Conservation (phyloP, 192 early-diverging fungal species). For the Neocallimastix lanati region DNA sequence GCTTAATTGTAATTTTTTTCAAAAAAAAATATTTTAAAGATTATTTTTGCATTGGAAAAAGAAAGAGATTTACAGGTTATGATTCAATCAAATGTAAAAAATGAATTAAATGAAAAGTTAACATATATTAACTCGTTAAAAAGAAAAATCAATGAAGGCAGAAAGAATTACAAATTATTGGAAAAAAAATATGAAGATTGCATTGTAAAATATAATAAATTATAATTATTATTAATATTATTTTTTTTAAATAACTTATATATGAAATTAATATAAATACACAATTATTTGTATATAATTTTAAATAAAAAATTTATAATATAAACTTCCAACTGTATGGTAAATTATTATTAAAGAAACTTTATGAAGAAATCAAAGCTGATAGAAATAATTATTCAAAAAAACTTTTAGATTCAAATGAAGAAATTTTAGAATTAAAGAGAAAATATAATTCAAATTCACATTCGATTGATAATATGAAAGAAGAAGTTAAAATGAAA, state of each 20-base stretch:
- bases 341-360: too few species aligned
- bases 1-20: too few species aligned
- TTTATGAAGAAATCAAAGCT: slow-evolving; percentile 39
- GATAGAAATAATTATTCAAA: slow-evolving; percentile 41
- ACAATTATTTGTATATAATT: too few species aligned
- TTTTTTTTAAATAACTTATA: not conserved
- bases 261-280: too few species aligned
- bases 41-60: slow-evolving; percentile 39
- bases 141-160: slow-evolving; percentile 32
- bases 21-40: too few species aligned
- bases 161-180: slow-evolving; percentile 31
- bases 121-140: slow-evolving; percentile 9
- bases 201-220: slow-evolving; percentile 18
- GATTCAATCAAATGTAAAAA: slow-evolving; percentile 8
- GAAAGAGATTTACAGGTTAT: slow-evolving; percentile 27
- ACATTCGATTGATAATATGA: slow-evolving; percentile 39
- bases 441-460: slow-evolving; percentile 39
- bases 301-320: too few species aligned
- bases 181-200: slow-evolving; percentile 37
- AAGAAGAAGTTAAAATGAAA: slow-evolving; percentile 39
- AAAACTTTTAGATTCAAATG: slow-evolving; percentile 32
- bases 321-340: too few species aligned
- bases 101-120: slow-evolving; percentile 3
- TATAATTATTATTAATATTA: not conserved
- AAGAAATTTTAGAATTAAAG: slow-evolving; percentile 41